Percentiles rank a stretch among this genome's conserved stretches.
These are phyloP conservation scores for Saitozyma sp. DNA, from an alignment of 768 basidiomycete species.

Conservation along the genomic window DNA sequence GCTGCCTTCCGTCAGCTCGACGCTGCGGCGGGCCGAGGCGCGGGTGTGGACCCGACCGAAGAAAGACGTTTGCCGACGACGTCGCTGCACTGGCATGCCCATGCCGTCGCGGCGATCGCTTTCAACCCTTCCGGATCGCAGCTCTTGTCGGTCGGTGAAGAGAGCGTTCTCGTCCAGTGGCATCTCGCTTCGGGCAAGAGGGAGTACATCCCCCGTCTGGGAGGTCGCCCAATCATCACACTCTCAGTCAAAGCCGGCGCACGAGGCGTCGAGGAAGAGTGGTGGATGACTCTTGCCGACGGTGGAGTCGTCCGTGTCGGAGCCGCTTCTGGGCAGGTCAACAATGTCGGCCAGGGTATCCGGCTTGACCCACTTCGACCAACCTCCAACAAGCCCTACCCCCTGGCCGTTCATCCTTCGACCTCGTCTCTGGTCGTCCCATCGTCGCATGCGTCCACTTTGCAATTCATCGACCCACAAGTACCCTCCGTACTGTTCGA, in stretches of 20 bases:
- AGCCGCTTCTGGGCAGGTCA: constrained; percentile 69
- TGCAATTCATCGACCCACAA: constrained; percentile 81
- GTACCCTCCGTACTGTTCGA: constrained; percentile 74
- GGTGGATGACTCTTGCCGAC: constrained; percentile 77
- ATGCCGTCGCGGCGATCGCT: constrained; percentile 78
- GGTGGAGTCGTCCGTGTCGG: constrained; percentile 75
- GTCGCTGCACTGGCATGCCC: constrained; percentile 93
- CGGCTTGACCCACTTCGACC: constrained; percentile 78
- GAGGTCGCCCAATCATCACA: constrained; percentile 76
- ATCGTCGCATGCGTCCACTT: constrained; percentile 91
- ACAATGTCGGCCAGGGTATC: constrained; percentile 52
- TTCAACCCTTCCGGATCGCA: constrained; percentile 92
- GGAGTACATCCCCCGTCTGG: constrained; percentile 89
- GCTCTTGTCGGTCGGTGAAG: constrained; percentile 89
- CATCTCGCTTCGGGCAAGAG: constrained; percentile 82
- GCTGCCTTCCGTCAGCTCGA: constrained; percentile 53
- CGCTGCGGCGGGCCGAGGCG: constrained; percentile 9
- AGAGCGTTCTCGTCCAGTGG: constrained; percentile 96
- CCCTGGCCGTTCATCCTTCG: constrained; percentile 72
- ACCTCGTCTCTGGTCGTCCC: constrained; percentile 80
- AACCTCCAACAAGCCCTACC: constrained; percentile 52
- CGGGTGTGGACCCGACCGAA: constrained; percentile 6
- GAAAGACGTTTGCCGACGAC: constrained; percentile 77
- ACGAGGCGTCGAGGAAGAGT: constrained; percentile 64
- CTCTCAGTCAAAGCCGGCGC: constrained; percentile 53